Evolutionary conservation across 1,284 basidiomycete genomes (phyloP), one percentile per base, ranked within the genome.

Genomic region (Grifola frondosa): DNA sequence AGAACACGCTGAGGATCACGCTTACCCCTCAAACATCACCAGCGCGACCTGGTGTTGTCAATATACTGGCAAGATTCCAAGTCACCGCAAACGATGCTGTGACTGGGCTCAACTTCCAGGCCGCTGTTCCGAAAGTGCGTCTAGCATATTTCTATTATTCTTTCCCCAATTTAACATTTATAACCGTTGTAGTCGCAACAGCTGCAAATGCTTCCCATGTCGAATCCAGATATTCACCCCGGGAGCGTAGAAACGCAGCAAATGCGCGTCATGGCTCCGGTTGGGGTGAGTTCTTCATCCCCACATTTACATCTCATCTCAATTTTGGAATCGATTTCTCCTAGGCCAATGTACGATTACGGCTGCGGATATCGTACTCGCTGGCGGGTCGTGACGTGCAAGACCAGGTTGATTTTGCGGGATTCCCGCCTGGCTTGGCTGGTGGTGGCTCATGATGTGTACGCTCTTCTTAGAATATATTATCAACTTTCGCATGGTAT

Each of bases 181-280:
- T 34, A 31, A 15, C 37, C 10, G 35, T 21, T 33, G 5, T 59
- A 97, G 93, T 93, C 93, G 0, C 96, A 98, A 71, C 95, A 97
- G 63, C 66, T 99, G 45, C 95, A 98, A 64, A 99, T 99, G 96
- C 78, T 94, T 46, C 91, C 96, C 5, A 98, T 99, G 84, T 94
- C 92, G 7, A 94, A 86, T 64, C 69, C 87, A 9, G 84, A 82
- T 40, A 75, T 99, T 19, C 70, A 67, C 12, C 86, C 92, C 0
- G 93, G 92, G 1, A 69, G 80, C 8, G 80, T 80, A 15, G 96
- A 97, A 67, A 97, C 93, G 13, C 97, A 99, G 65, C 92, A 96
- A 59, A 86, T 99, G 85, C 80, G 94, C 9, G 83, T 99, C 22
- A 78, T 93, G 39, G 92, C 90, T 7, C 92, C 92, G 6, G 77